phyloP scores from a whole-genome alignment of 768 basidiomycete genomes.

The Kwoniella mangroviensis region DNA sequence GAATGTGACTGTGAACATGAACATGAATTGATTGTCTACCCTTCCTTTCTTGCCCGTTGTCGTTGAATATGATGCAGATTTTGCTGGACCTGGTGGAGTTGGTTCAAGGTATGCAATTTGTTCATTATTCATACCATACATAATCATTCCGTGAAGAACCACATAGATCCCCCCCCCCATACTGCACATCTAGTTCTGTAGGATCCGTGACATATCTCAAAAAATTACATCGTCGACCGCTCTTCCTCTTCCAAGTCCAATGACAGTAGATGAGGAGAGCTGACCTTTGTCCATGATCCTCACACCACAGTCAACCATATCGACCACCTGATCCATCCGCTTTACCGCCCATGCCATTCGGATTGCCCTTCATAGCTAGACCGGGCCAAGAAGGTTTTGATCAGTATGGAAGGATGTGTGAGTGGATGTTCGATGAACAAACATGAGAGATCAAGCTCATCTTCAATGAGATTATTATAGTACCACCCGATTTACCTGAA shows the following conservation, averaged over 20 bases:
- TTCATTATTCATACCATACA: no score
- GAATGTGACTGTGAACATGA: constrained; percentile 12
- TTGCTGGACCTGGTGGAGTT: constrained; percentile 53
- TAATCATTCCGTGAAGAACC: no score
- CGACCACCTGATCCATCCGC: constrained; percentile 51
- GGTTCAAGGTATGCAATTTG: constrained; percentile 38
- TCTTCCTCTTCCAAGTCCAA: no score
- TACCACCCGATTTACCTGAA: constrained; percentile 50
- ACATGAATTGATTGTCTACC: constrained; percentile 26
- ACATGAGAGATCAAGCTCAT: background rate
- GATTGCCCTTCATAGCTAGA: constrained; percentile 52
- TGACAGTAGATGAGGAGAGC: no score
- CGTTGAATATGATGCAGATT: constrained; percentile 34
- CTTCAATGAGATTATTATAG: constrained; percentile 20
- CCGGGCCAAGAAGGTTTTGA: constrained; percentile 55
- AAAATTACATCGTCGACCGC: no score
- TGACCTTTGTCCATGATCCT: no score
- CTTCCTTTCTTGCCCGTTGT: constrained; percentile 2
- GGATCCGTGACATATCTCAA: no score
- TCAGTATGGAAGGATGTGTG: constrained; percentile 50
- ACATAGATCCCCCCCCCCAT: no score
- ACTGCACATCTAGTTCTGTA: no score
- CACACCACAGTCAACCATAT: constrained; percentile 54
- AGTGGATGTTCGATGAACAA: constrained; percentile 11
- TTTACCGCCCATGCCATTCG: constrained; percentile 48